Percentiles rank a stretch among this genome's conserved stretches.
Evolutionary conservation across 1,284 basidiomycete genomes (phyloP).

Genomic region (Cystobasidiaceae sp.): DNA sequence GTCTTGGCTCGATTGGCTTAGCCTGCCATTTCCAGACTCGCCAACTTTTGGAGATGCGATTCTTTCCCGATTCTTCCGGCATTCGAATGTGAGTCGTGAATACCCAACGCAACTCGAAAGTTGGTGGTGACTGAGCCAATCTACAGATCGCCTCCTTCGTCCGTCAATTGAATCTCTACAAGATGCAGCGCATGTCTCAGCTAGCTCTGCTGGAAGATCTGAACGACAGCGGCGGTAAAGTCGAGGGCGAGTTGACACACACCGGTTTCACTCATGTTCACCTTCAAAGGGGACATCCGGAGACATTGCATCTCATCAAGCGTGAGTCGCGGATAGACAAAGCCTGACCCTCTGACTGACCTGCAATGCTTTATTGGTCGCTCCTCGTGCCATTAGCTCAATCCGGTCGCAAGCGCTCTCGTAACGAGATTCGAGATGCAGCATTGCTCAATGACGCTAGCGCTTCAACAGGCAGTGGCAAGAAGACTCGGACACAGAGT

Average conservation of each 20-base stretch:
- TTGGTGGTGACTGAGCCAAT: background rate
- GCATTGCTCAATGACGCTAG: background rate
- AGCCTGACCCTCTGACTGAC: background rate
- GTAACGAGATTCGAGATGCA: background rate
- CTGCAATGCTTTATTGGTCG: background rate
- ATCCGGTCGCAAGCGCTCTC: background rate
- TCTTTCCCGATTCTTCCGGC: conserved; percentile 29
- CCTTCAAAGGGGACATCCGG: conserved; percentile 16
- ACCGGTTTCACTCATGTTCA: conserved; percentile 23
- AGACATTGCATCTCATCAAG: conserved; percentile 27
- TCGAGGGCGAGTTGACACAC: conserved; percentile 22
- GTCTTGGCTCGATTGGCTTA: background rate
- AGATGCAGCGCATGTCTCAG: conserved; percentile 30
- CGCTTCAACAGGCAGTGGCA: background rate
- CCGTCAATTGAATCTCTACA: conserved; percentile 24
- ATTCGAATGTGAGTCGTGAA: conserved; percentile 12
- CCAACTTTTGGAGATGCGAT: conserved; percentile 27
- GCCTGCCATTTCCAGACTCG: conserved; percentile 9
- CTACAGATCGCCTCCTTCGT: conserved; percentile 25
- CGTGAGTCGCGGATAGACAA: conserved; percentile 2
- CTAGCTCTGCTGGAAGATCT: conserved; percentile 28
- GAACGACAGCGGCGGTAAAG: conserved; percentile 14
- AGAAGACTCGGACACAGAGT: background rate
- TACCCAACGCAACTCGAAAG: no score
- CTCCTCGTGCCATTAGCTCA: background rate